Conservation (phyloP, 2,329 filamentous ascomycete genomes). For the Pyrenophora seminiperda region DNA sequence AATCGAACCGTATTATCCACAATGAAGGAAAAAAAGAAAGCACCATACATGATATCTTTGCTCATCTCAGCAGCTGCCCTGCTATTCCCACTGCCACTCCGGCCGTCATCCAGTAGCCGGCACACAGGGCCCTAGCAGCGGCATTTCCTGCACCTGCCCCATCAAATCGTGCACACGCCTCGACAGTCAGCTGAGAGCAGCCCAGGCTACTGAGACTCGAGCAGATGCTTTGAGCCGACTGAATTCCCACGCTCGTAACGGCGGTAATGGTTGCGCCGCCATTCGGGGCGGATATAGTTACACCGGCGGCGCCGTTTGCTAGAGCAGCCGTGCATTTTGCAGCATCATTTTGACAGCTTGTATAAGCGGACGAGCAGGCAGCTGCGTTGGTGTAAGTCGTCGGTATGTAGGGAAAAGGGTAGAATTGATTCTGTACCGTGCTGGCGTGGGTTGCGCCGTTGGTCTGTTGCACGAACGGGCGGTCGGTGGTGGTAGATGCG, state of each 20-base stretch:
- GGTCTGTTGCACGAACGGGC: constrained; percentile 31
- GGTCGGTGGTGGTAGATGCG: constrained; percentile 24
- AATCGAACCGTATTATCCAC: constrained; percentile 27
- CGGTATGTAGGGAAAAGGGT: constrained; percentile 59
- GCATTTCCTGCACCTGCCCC: constrained; percentile 45
- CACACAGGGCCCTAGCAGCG: constrained; percentile 20
- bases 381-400: constrained; percentile 59
- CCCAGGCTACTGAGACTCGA: constrained; percentile 50
- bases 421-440: constrained; percentile 57
- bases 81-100: constrained; percentile 51
- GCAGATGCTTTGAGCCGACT: constrained; percentile 41
- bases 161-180: constrained; percentile 52
- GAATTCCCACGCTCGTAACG: constrained; percentile 40
- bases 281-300: constrained; percentile 58
- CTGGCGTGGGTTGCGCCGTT: constrained; percentile 22
- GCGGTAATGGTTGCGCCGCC: constrained; percentile 57
- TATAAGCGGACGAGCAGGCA: constrained; percentile 61
- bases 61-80: constrained; percentile 41
- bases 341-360: constrained; percentile 56
- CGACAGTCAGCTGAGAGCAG: constrained; percentile 56
- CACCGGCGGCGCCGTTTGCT: constrained; percentile 56
- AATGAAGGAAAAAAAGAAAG: constrained; percentile 18
- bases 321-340: constrained; percentile 49
- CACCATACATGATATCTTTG: neutral
- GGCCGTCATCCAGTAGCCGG: constrained; percentile 27